Base-by-base conservation (phyloP, 2,329 filamentous ascomycete species). In the Pestalotiopsis sp. region DNA sequence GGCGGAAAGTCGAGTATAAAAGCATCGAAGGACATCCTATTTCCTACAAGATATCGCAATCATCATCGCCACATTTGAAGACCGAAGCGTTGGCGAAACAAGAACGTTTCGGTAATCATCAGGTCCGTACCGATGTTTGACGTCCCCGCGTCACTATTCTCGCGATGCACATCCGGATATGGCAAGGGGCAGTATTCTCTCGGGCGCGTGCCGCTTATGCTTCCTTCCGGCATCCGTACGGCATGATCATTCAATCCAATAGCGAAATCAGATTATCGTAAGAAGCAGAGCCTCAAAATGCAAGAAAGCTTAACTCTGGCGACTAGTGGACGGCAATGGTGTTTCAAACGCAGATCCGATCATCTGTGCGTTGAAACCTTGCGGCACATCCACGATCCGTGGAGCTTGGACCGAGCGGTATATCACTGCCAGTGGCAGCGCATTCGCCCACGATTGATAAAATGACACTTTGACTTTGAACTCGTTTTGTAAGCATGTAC, bases 341-440 rank as follows among this genome's bases (percentile, higher is more conserved):
- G 59, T 61, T 61, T 61, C 59, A 61, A n/a, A 5, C n/a, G 59
- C 59, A 52, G 59, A 61, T 61, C 25, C 4, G 25, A 27, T 27
- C 25, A 27, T 27, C 59, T 61, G 59, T 61, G 59, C 59, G 59
- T 40, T 58, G 59, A 61, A 61, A 61, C 59, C 36, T 27, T 59
- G 45, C 45, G 45, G 45, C 45, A 52, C n/a, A 52, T 52, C 45
- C 45, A 23, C 40, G 45, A 52, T 52, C 45, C 45, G 45, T n/a
- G 45, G 20, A 52, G 20, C 45, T 9, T n/a, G 45, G 20, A n/a
- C 14, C 45, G 20, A 52, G 45, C 7, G 17, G 17, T 52, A 17
- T n/a, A n/a, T 23, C 45, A 9, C 17, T 14, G 7, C 2, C 31
- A 31, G 31, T 31, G 31, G 31, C 31, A 31, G 7, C 31, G 31